Conservation (phyloP, 202 grass and related monocot genomes). For the Setaria viridis region DNA sequence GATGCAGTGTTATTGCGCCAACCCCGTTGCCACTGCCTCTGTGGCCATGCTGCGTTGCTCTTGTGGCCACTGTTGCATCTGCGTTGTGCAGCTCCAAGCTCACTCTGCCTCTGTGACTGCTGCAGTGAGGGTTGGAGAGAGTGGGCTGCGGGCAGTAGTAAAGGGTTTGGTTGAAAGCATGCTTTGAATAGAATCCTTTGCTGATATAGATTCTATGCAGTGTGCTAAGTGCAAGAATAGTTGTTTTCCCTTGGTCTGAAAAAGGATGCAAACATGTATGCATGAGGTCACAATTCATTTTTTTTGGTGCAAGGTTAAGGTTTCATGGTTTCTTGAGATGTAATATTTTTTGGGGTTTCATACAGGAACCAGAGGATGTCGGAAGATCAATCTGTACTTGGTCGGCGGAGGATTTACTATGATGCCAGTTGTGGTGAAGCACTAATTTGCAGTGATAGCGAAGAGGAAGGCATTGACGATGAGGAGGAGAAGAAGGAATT, state of each 20-base stretch:
- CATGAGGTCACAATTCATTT: neutral
- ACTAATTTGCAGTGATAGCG: slow-evolving; percentile 95
- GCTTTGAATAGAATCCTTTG: slow-evolving; percentile 1
- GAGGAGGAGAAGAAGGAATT: slow-evolving; percentile 94
- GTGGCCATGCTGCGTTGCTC: no score
- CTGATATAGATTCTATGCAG: slow-evolving; percentile 29
- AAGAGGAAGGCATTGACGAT: slow-evolving; percentile 90
- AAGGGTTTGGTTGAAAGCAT: no score
- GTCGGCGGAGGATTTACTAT: slow-evolving; percentile 98
- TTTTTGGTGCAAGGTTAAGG: neutral
- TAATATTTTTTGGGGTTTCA: neutral
- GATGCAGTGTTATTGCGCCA: no score
- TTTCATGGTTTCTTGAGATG: slow-evolving; percentile 6
- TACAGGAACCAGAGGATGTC: slow-evolving; percentile 94
- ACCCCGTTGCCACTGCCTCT: no score
- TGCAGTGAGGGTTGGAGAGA: no score
- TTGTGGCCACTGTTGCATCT: no score
- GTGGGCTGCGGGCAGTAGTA: no score
- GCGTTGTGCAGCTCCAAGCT: no score
- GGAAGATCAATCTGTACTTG: slow-evolving; percentile 97
- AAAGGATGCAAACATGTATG: slow-evolving; percentile 13
- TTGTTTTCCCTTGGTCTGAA: slow-evolving; percentile 24
- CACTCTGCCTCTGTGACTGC: no score
- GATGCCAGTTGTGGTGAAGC: slow-evolving; percentile 93
- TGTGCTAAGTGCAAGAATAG: slow-evolving; percentile 20